These are phyloP conservation scores for Suillus subaureus DNA, from an alignment of 768 basidiomycete species.

Conservation along the genomic window DNA sequence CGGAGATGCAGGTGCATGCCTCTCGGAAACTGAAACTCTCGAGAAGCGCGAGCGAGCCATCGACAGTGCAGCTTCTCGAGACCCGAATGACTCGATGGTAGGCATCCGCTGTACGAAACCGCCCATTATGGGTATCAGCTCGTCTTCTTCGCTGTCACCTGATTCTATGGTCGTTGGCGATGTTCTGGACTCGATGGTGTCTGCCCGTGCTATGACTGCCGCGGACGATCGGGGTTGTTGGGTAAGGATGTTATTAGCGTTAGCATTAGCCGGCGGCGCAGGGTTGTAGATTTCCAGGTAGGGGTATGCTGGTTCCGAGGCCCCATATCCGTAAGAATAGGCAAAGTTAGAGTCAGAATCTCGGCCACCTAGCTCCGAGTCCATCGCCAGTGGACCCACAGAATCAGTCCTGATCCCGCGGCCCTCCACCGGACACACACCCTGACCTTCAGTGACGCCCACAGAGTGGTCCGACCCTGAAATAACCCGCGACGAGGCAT, in stretches of 20 bases:
- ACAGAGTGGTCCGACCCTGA: background rate
- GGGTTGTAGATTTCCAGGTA: conserved; percentile 34
- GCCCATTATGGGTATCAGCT: conserved; percentile 60
- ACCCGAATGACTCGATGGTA: conserved; percentile 78
- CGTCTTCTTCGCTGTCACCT: conserved; percentile 26
- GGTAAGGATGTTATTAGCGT: background rate
- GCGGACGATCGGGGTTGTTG: conserved; percentile 20
- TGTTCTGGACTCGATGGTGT: background rate
- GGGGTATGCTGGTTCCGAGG: conserved; percentile 27
- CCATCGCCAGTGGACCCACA: background rate
- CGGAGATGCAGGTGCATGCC: conserved; percentile 20
- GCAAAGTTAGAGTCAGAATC: background rate
- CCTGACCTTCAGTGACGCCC: background rate
- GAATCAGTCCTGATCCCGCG: background rate
- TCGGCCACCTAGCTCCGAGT: background rate
- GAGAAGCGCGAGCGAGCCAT: conserved; percentile 35
- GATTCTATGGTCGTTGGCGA: background rate
- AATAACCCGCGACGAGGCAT: background rate
- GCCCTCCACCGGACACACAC: background rate
- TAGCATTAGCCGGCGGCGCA: conserved; percentile 6
- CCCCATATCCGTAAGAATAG: conserved; percentile 33
- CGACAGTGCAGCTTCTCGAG: conserved; percentile 47
- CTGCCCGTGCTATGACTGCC: conserved; percentile 1
- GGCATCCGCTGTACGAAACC: conserved; percentile 73
- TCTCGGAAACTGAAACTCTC: conserved; percentile 19